These are phyloP conservation scores for Trichoderma aggressivum DNA, from an alignment of 2,329 filamentous ascomycete species.

Conservation along the genomic window DNA sequence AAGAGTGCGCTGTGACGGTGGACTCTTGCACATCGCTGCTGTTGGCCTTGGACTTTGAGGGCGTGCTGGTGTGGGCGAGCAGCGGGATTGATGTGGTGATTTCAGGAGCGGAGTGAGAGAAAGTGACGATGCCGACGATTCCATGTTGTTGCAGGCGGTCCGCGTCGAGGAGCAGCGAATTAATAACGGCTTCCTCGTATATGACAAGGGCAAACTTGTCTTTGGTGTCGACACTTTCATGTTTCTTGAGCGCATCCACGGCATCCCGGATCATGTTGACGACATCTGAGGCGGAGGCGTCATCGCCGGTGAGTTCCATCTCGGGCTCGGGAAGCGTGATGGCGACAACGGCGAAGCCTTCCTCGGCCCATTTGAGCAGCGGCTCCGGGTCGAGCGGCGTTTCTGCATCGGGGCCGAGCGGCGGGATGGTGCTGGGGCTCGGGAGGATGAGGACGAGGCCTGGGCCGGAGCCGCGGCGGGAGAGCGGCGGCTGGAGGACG, in stretches of 20 bases:
- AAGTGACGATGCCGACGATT: constrained; percentile 15
- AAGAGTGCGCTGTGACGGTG: constrained; percentile 16
- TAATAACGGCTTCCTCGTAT: not conserved
- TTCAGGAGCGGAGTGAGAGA: not conserved
- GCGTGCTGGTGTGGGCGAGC: not conserved
- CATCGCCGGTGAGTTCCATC: not conserved
- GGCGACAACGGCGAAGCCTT: constrained; percentile 33
- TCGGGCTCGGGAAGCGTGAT: constrained; percentile 5
- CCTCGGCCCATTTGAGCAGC: constrained; percentile 37
- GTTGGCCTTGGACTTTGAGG: not conserved
- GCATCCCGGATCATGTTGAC: not conserved
- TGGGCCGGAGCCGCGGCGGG: constrained; percentile 33
- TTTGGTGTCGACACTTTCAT: constrained; percentile 25
- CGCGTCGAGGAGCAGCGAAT: not conserved
- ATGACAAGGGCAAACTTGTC: constrained; percentile 30
- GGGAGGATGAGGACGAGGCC: constrained; percentile 32
- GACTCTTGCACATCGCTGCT: not conserved
- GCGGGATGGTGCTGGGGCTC: not conserved
- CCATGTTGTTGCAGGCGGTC: not conserved
- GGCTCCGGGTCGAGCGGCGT: constrained; percentile 24
- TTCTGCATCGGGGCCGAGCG: not conserved
- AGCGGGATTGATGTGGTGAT: not conserved
- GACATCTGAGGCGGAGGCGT: not conserved
- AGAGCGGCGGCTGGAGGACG: constrained; percentile 28
- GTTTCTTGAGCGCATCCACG: not conserved